Base-by-base conservation (phyloP, 148 eudicot species). In the Nepenthes mirabilis region DNA sequence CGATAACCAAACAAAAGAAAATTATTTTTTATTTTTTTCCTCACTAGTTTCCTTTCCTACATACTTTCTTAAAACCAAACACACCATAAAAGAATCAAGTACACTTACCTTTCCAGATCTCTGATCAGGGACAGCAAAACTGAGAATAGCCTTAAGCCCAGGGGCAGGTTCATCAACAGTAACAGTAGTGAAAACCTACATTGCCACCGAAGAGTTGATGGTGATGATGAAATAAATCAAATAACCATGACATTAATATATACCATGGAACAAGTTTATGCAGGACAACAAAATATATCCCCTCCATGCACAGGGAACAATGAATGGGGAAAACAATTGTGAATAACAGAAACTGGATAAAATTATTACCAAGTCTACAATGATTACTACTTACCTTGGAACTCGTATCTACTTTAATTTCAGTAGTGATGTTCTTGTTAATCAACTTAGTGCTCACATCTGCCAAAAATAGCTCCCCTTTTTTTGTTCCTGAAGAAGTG, bases 381-480 rank as follows among this genome's bases (percentile, higher is more conserved):
- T 36, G 6, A 2, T n/a, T 36, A 14, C 9, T 34, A 62, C 89
- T 62, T 65, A 87, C 95, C 58, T 87, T 79, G 56, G 95, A 87
- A 73, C 66, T 75, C 6, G 95, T 84, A 67, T 87, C 95, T 63
- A 87, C 90, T 84, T 80, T 87, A 53, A 87, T 63, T 69, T 87
- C 95, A 61, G 90, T 80, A 13, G 90, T 87, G 60, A 84, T 62
- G 63, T 87, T 87, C 63, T 82, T 84, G 72, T 80, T 70, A 69
- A 77, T 84, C 72, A 87, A 55, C 66, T 82, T 81, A 32, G 95
- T 84, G 60, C 64, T 75, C 7, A 87, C 76, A 80, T 87, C 95
- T 45, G 82, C 95, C 68, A 87, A 49, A 57, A 87, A 84, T 2
- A 80, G 59, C 0, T 80, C 87, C 7, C 85, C 95, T 64, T 84